These are phyloP conservation scores for Penicillium decumbens DNA, from an alignment of 2,329 filamentous ascomycete species.

Conservation along the genomic window DNA sequence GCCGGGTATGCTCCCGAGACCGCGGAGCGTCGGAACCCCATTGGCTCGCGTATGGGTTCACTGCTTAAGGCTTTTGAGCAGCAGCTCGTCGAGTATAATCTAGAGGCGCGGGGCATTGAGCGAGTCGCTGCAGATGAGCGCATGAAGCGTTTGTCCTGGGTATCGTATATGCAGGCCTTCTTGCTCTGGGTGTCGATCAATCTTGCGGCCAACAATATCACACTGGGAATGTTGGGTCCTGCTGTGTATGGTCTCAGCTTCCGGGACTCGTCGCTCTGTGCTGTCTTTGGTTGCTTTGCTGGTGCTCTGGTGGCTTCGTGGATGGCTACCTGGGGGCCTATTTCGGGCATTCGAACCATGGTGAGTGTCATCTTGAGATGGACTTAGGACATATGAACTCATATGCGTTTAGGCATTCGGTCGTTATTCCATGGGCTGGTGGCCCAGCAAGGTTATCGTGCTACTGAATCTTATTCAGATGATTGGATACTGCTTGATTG, in stretches of 20 bases:
- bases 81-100: conserved; percentile 41
- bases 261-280: conserved; percentile 52
- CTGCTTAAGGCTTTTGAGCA: conserved; percentile 37
- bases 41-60: conserved; percentile 27
- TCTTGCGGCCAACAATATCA: conserved; percentile 60
- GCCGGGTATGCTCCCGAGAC: conserved; percentile 9
- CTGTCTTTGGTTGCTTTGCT: conserved; percentile 54
- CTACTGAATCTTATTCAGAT: conserved; percentile 60
- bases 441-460: conserved; percentile 60
- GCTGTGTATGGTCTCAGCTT: conserved; percentile 57
- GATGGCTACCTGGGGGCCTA: conserved; percentile 58
- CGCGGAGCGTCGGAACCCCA: conserved; percentile 15
- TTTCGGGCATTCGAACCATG: conserved; percentile 60
- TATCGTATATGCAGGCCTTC: conserved; percentile 55
- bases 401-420: conserved; percentile 46
- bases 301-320: conserved; percentile 56
- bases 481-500: conserved; percentile 59
- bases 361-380: conserved; percentile 27
- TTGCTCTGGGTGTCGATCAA: conserved; percentile 61
- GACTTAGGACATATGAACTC: neutral
- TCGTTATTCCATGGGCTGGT: conserved; percentile 62
- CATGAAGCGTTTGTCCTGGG: conserved; percentile 47
- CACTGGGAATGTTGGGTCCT: conserved; percentile 60
- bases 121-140: conserved; percentile 54
- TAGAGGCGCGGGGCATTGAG: conserved; percentile 58